phyloP scores from a whole-genome alignment of 2,329 filamentous ascomycete species.

The Monosporascus sp. region DNA sequence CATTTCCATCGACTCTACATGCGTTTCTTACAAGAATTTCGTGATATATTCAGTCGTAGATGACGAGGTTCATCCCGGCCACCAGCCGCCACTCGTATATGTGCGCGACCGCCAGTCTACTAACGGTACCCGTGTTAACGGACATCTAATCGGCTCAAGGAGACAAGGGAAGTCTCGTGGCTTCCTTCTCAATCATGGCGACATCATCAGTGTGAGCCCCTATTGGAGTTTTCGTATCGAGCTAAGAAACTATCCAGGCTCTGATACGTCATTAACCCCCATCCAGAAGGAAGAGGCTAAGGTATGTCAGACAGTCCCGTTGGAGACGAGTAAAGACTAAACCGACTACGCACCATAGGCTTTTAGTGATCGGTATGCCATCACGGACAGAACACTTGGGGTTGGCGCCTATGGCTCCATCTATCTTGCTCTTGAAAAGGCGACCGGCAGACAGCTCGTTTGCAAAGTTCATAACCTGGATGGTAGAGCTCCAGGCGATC shows the following conservation, averaged over 20 bases:
- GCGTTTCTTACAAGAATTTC: slow-evolving; percentile 49
- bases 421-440: slow-evolving; percentile 46
- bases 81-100: slow-evolving; percentile 39
- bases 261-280: slow-evolving; percentile 11
- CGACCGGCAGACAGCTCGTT: slow-evolving; percentile 54
- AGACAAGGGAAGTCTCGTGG: slow-evolving; percentile 32
- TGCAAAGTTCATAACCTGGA: slow-evolving; percentile 61
- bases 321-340: slow-evolving; percentile 1
- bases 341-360: slow-evolving; percentile 25
- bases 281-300: slow-evolving; percentile 29
- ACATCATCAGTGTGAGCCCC: slow-evolving; percentile 38
- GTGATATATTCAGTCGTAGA: slow-evolving; percentile 51
- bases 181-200: slow-evolving; percentile 45
- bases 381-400: slow-evolving; percentile 48
- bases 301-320: slow-evolving; percentile 17
- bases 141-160: slow-evolving; percentile 35
- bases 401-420: slow-evolving; percentile 49
- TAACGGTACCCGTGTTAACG: slow-evolving; percentile 51
- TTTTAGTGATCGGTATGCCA: slow-evolving; percentile 42
- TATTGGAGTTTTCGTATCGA: slow-evolving; percentile 31
- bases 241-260: slow-evolving; percentile 14
- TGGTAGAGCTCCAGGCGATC: slow-evolving; percentile 18
- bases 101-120: slow-evolving; percentile 51
- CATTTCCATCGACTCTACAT: slow-evolving; percentile 33
- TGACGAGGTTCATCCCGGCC: slow-evolving; percentile 29